Percentiles rank a stretch among this genome's conserved stretches.
phyloP scores from a whole-genome alignment of 2,329 filamentous ascomycete species.

The Capronia americana region DNA sequence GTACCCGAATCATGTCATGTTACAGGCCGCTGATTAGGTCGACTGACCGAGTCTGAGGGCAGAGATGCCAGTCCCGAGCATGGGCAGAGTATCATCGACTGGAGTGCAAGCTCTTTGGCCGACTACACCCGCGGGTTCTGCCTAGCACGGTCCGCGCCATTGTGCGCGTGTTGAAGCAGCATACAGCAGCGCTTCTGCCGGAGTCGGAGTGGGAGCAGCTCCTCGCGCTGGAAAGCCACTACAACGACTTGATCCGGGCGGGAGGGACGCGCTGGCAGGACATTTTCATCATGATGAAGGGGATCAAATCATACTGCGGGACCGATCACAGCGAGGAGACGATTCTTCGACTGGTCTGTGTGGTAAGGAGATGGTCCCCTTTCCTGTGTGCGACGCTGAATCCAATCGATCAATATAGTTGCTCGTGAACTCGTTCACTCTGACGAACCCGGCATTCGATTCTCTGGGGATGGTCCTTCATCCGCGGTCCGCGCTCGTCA shows the following conservation, averaged over 20 bases:
- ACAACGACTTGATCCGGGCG: constrained; percentile 54
- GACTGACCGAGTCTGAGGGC: constrained; percentile 7
- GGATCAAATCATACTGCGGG: constrained; percentile 60
- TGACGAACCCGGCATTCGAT: constrained; percentile 62
- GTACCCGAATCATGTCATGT: neutral
- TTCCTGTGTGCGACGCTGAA: neutral
- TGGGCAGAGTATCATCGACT: constrained; percentile 66
- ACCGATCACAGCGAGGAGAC: constrained; percentile 53
- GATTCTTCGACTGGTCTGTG: constrained; percentile 50
- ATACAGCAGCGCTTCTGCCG: constrained; percentile 46
- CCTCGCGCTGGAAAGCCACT: constrained; percentile 55
- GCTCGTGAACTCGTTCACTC: constrained; percentile 64
- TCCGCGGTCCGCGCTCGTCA: constrained; percentile 60
- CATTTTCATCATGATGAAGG: constrained; percentile 61
- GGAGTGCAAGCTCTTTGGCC: constrained; percentile 62
- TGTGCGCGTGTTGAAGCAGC: constrained; percentile 59
- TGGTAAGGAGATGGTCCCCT: constrained; percentile 23
- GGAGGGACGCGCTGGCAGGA: constrained; percentile 54
- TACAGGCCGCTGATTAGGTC: neutral
- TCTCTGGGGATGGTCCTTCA: constrained; percentile 66
- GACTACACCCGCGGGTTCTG: constrained; percentile 54
- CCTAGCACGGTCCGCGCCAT: constrained; percentile 64
- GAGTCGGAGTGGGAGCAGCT: constrained; percentile 54
- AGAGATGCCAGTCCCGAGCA: constrained; percentile 65
- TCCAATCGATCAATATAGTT: constrained; percentile 47